Evolutionary conservation across 1,284 basidiomycete species (phyloP), one percentile per base, ranked within the genome.

Genomic region (Ustilago crameri): DNA sequence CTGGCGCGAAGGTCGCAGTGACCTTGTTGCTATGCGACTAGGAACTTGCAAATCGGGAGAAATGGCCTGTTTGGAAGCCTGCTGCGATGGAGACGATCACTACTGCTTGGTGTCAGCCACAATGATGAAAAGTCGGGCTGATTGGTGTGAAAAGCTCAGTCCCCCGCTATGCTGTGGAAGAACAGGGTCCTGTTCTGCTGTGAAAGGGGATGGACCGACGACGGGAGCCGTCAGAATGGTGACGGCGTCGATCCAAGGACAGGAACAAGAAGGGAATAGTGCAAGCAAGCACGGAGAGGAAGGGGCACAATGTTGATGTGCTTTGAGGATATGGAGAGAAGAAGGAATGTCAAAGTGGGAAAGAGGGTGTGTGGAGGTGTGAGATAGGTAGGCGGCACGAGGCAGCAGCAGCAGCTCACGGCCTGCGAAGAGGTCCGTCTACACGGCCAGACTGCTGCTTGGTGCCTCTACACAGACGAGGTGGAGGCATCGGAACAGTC

Each of bases 241-340:
- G 41, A 37, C 51, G 41, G 37, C 34, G 35, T 34, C 41, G 20
- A 44, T 45, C 46, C 46, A 34, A 37, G 35, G 5, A 37, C 32
- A 34, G 32, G 38, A 47, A 40, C 22, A 35, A 42, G 20, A 23
- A 14, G 41, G 23, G 41, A 18, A 15, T 44, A 27, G 35, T 38
- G 47, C 38, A 18, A 51, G 10, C 32, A 5, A 24, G 47, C 35
- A 49, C 47, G 17, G 38, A 40, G 38, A 7, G 15, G 9, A 20
- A 20, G 15, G 38, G 18, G 51, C 43, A 52, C 20, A 52, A n/a
- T 47, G 41, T 52, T 44, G n/a, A 10, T 38, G 17, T 24, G n/a
- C 17, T 5, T 24, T 20, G 34, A 18, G 32, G 18, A 45, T 54
- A 55, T 65, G 51, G 62, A 58, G 55, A 67, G 64, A 61, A 60